These are phyloP conservation scores for Fibroporia radiculosa DNA, from an alignment of 768 basidiomycete genomes.

Conservation along the genomic window DNA sequence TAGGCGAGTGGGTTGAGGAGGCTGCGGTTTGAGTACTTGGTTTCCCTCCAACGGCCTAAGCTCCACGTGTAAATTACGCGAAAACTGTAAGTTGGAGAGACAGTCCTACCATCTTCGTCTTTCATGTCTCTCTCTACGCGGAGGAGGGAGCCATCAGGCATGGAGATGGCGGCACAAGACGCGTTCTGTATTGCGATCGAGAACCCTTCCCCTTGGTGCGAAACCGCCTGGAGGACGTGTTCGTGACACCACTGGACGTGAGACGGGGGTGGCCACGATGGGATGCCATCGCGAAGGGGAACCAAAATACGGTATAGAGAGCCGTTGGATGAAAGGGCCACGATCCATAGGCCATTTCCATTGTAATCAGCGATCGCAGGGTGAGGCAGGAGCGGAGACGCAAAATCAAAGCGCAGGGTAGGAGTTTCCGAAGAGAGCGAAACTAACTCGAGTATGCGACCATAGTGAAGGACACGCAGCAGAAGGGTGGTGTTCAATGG, in stretches of 20 bases:
- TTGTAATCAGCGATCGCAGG: constrained; percentile 54
- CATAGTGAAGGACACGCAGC: constrained; percentile 66
- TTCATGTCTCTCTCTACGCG: constrained; percentile 60
- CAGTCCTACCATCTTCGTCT: constrained; percentile 51
- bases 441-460: constrained; percentile 65
- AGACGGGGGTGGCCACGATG: constrained; percentile 51
- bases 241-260: constrained; percentile 57
- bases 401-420: constrained; percentile 74
- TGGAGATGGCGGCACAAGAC: constrained; percentile 55
- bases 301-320: constrained; percentile 70
- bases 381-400: constrained; percentile 53
- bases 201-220: constrained; percentile 30
- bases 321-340: constrained; percentile 58
- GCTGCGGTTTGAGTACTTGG: constrained; percentile 44
- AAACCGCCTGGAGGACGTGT: constrained; percentile 50
- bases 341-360: constrained; percentile 52
- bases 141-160: constrained; percentile 56
- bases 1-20: constrained; percentile 64
- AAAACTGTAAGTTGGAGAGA: constrained; percentile 6
- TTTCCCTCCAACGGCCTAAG: constrained; percentile 69
- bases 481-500: constrained; percentile 57
- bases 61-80: background rate
- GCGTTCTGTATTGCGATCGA: constrained; percentile 60
- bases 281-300: constrained; percentile 42
- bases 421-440: constrained; percentile 60